Conservation (phyloP, 2,329 filamentous ascomycete genomes). For the Xylariomycetidae sp. region DNA sequence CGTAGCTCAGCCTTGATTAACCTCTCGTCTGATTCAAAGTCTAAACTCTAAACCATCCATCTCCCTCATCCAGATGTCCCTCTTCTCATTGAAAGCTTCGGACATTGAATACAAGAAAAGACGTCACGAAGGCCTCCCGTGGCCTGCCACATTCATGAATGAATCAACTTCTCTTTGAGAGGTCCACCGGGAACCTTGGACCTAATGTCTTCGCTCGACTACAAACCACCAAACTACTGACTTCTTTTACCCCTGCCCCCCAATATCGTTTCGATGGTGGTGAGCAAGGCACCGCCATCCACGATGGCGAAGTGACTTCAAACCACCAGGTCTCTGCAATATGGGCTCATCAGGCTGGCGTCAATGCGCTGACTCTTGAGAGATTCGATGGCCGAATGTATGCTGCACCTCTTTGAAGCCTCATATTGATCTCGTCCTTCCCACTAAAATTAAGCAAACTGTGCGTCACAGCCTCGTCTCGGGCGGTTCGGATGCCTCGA, state of each 20-base stretch:
- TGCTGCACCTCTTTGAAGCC: too few species aligned
- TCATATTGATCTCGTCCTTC: background rate
- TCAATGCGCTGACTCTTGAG: conserved; percentile 76
- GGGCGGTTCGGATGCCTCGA: conserved; percentile 77
- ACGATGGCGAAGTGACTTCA: conserved; percentile 17
- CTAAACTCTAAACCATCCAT: too few species aligned
- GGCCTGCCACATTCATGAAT: conserved; percentile 57
- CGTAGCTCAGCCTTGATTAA: too few species aligned
- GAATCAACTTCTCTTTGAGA: conserved; percentile 71
- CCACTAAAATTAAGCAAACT: too few species aligned
- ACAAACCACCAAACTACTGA: conserved; percentile 61
- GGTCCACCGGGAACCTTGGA: conserved; percentile 64
- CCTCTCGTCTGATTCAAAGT: too few species aligned
- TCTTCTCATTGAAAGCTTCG: too few species aligned
- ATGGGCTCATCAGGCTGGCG: conserved; percentile 72
- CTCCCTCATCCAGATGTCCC: too few species aligned
- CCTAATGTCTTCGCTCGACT: conserved; percentile 61
- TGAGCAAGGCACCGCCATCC: conserved; percentile 32
- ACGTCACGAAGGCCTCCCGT: too few species aligned
- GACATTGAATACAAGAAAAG: too few species aligned
- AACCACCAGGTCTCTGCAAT: conserved; percentile 30
- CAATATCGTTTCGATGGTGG: conserved; percentile 67
- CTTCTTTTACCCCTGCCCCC: conserved; percentile 63
- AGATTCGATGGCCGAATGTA: conserved; percentile 75
- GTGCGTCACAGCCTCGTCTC: conserved; percentile 62